Conservation (phyloP, 202 grass and related monocot genomes). For the Elaeis oleifera region DNA sequence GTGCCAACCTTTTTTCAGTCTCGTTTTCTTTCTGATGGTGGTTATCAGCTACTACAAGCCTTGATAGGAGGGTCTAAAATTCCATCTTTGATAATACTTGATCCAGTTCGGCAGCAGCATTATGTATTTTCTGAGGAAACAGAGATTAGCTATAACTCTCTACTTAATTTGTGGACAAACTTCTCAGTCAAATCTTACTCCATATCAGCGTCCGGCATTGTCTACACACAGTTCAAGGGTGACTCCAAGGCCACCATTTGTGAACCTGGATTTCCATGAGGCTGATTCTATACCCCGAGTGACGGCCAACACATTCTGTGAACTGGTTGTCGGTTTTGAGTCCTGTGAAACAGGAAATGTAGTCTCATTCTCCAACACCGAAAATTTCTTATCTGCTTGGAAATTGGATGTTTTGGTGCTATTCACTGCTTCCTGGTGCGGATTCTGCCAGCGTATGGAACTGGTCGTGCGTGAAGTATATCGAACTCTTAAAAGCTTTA, state of each 20-base stretch:
- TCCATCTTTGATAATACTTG: constrained; percentile 82
- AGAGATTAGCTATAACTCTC: constrained; percentile 45
- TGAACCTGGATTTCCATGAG: constrained; percentile 86
- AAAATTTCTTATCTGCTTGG: constrained; percentile 49
- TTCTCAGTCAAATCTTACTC: constrained; percentile 56
- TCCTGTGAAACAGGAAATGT: constrained; percentile 38
- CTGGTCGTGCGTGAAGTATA: constrained; percentile 77
- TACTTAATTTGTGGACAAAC: constrained; percentile 62
- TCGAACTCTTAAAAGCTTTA: constrained; percentile 57
- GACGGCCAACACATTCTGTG: constrained; percentile 56
- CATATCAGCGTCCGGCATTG: constrained; percentile 42
- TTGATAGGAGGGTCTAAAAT: constrained; percentile 70
- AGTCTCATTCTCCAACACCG: constrained; percentile 23
- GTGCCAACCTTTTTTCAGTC: constrained; percentile 39
- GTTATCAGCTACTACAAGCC: constrained; percentile 56
- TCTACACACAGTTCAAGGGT: constrained; percentile 39
- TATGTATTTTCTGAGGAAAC: constrained; percentile 59
- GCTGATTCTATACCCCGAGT: constrained; percentile 72
- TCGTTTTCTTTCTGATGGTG: constrained; percentile 75
- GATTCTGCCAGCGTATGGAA: constrained; percentile 83
- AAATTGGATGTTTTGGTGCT: constrained; percentile 83
- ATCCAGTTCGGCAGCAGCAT: constrained; percentile 61
- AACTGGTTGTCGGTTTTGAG: constrained; percentile 51
- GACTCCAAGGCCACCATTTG: constrained; percentile 73
- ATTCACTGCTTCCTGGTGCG: constrained; percentile 95